Base-by-base conservation (phyloP, 306 rosid species). In the Rosa persica region DNA sequence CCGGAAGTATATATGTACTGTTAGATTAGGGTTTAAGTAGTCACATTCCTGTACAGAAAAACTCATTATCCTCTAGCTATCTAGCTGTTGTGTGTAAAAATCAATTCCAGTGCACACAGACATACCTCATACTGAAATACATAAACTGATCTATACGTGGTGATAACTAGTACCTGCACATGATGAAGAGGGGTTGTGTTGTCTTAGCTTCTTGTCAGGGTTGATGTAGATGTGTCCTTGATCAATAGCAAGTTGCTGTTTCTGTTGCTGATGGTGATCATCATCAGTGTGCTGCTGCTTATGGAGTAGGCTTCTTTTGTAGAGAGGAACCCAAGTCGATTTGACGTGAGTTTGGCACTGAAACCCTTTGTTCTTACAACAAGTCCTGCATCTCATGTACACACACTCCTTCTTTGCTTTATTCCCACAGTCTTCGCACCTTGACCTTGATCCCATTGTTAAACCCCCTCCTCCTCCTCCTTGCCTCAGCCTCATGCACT, bases 341-440 rank as follows among this genome's bases (percentile, higher is more conserved):
- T 80, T 86, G 65, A 92, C 65, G 79, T 90, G 97, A 23, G 92
- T 92, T 82, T 83, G 83, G 73, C 97, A 92, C 6, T 70, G 73
- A 75, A 89, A 87, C 3, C 90, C 93, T 83, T 84, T 88, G 87
- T 79, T 87, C 47, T 87, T 89, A 42, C 97, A 92, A 73, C 97
- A 92, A 77, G 81, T 87, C 72, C 91, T 92, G 84, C 93, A 92
- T 57, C 97, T 89, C 79, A 77, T 52, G 77, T 84, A 86, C 51
- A 22, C 34, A 81, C 97, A 92, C 60, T 83, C 92, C 46, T 85
- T 89, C 89, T 92, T 92, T 0, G 96, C 89, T 82, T 85, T 89
- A 79, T 92, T 92, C 82, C 97, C 97, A 83, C 96, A 90, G 5
- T 90, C 97, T 77, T 87, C 70, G 80, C 92, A 90, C 78, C 83